phyloP scores from a whole-genome alignment of 257 asterid genomes.

The Salvia hispanica region DNA sequence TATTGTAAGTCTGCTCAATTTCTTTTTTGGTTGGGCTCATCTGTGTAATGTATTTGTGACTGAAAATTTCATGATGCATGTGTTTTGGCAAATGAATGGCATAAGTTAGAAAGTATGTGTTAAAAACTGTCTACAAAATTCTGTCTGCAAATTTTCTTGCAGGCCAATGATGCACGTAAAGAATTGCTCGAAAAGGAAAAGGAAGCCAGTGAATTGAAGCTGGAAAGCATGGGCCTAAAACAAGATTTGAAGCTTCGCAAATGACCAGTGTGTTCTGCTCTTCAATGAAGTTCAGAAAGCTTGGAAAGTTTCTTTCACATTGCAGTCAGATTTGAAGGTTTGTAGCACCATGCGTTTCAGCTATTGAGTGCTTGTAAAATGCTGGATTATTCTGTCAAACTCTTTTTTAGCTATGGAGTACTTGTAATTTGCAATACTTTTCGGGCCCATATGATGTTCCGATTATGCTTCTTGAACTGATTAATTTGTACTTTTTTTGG shows the following conservation, averaged over 20 bases:
- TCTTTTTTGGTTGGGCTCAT: slow-evolving; percentile 21
- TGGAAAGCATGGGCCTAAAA: slow-evolving; percentile 58
- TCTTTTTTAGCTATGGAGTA: not conserved
- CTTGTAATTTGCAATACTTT: not conserved
- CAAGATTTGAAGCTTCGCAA: slow-evolving; percentile 75
- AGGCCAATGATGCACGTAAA: slow-evolving; percentile 97
- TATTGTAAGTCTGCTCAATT: slow-evolving; percentile 61
- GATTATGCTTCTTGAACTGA: slow-evolving; percentile 28
- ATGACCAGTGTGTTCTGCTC: slow-evolving; percentile 89
- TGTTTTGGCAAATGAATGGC: slow-evolving; percentile 13
- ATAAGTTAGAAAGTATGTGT: slow-evolving; percentile 17
- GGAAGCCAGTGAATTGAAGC: slow-evolving; percentile 70
- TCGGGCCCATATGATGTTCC: slow-evolving; percentile 5
- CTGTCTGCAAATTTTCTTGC: slow-evolving; percentile 34
- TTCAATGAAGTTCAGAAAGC: slow-evolving; percentile 98
- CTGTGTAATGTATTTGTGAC: slow-evolving; percentile 17
- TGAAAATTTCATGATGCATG: slow-evolving; percentile 28
- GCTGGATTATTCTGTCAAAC: slow-evolving; percentile 22
- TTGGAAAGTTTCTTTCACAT: slow-evolving; percentile 87
- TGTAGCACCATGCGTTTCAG: slow-evolving; percentile 30
- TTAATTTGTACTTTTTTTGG: slow-evolving; percentile 26
- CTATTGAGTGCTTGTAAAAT: slow-evolving; percentile 18
- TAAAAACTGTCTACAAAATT: slow-evolving; percentile 28
- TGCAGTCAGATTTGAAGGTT: slow-evolving; percentile 97
- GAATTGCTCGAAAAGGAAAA: slow-evolving; percentile 88